A percentile compares a stretch with the other conserved stretches of the same genome.
These are phyloP conservation scores for Hypomontagnella monticulosa DNA, from an alignment of 495 filamentous ascomycete species.

Conservation along the genomic window DNA sequence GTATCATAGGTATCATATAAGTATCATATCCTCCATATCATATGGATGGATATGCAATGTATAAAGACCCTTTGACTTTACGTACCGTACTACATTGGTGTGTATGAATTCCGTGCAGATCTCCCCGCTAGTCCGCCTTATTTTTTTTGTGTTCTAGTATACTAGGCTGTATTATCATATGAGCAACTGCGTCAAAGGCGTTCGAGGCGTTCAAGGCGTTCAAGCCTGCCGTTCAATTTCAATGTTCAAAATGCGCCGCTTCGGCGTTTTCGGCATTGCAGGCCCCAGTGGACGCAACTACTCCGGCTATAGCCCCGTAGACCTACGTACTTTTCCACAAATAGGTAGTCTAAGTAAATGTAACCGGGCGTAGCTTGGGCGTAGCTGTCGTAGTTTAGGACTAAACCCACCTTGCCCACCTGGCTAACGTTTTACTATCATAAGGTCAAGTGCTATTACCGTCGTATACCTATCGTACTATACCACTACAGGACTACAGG, in stretches of 20 bases:
- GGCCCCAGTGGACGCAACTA: slow-evolving; percentile 4
- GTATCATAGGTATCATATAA: too few relatives aligned
- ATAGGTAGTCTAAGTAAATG: too few relatives aligned
- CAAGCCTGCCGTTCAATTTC: too few relatives aligned
- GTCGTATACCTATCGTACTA: slow-evolving; percentile 9
- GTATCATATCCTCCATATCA: too few relatives aligned
- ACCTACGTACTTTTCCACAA: background rate
- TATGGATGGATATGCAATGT: too few relatives aligned
- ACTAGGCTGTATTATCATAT: slow-evolving; percentile 3
- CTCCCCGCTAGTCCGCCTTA: slow-evolving; percentile 34
- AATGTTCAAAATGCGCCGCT: background rate
- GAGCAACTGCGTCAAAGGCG: background rate
- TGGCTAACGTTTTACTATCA: too few relatives aligned
- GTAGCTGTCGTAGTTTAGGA: too few relatives aligned
- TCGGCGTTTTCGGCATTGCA: slow-evolving; percentile 36
- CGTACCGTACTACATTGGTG: too few relatives aligned
- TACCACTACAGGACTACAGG: slow-evolving; percentile 22
- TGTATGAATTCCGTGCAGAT: slow-evolving; percentile 29
- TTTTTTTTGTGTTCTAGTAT: slow-evolving; percentile 8
- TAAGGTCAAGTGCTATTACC: too few relatives aligned
- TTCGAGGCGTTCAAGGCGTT: background rate
- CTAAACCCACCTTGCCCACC: too few relatives aligned
- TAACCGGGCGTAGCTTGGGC: slow-evolving; percentile 2
- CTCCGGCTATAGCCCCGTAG: background rate
- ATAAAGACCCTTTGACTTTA: slow-evolving; percentile 22